Conservation (phyloP, 257 asterid genomes). For the Henckelia pumila region DNA sequence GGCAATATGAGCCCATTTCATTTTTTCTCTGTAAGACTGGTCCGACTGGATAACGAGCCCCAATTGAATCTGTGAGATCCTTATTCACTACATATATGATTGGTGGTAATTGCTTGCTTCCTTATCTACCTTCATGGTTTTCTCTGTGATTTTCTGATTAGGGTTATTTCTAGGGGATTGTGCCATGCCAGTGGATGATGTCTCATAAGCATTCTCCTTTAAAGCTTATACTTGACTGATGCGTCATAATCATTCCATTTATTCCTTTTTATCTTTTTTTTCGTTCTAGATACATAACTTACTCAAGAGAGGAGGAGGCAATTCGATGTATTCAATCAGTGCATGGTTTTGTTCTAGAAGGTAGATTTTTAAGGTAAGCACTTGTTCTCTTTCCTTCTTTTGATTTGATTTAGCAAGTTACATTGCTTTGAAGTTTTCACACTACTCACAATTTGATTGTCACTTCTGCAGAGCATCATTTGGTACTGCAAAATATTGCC, state of each 20-base stretch:
- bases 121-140: background rate
- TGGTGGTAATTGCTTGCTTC: background rate
- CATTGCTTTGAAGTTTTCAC: background rate
- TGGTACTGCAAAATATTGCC: constrained; percentile 98
- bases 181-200: background rate
- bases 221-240: too few species aligned
- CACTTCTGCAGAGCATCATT: constrained; percentile 86
- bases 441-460: constrained; percentile 22
- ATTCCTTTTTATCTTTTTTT: background rate
- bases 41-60: background rate
- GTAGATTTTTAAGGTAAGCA: constrained; percentile 76
- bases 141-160: background rate
- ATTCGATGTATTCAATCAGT: constrained; percentile 83
- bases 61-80: background rate
- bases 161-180: background rate
- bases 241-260: too few species aligned
- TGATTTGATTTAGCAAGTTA: constrained; percentile 1
- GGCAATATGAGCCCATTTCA: background rate
- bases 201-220: background rate
- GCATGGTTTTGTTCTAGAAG: constrained; percentile 86
- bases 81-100: background rate
- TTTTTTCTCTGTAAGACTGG: background rate
- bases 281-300: constrained; percentile 70
- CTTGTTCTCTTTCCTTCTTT: constrained; percentile 22
- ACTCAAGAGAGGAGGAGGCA: constrained; percentile 91